Base-by-base conservation (phyloP, 192 early-diverging fungal genomes). In the Glomus cerebriforme region DNA sequence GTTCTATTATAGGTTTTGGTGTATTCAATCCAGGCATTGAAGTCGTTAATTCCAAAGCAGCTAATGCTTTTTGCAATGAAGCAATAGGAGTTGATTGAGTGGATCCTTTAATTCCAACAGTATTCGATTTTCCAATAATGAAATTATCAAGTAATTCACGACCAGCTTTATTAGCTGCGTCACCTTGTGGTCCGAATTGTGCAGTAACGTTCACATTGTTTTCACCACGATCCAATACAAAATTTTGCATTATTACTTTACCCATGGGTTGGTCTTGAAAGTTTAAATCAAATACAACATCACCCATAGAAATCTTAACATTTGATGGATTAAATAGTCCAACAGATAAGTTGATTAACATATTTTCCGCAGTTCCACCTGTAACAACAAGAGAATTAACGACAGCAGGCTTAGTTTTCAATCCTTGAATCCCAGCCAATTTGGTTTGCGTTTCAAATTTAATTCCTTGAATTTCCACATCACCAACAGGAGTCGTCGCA, bases 351-450 rank as follows among this genome's bases (percentile, higher is more conserved):
- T 81, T 68, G 64, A 88, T 81, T 54, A 81, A 79, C 71, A 87
- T 83, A 78, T 86, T 83, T 24, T 88, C 69, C 13, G 75, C 35
- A 13, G 85, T 84, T 39, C 91, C 91, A 62, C 87, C 90, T 22
- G 81, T 85, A 63, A 92, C 87, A 71, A 86, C 86, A 77, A 92
- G 79, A 29, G 69, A 82, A 82, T 89, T 86, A 43, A 90, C 87
- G 6, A 85, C 70, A 13, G 88, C 82, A 49, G 86, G 87, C 12
- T 85, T 64, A 24, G 83, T 84, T 78, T 86, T 85, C 32, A 92
- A 80, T 27, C 88, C 87, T 68, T 87, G 88, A 39, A 92, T 83
- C 63, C 91, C 91, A 12, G 81, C 73, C 24, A 92, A 79, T 60
- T 72, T 24, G 26, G 88, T 84, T 37, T 83, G 81, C 19, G 87